Conservation (phyloP, 176 grass and related monocot genomes). For the Dendrocalamus sinicus region DNA sequence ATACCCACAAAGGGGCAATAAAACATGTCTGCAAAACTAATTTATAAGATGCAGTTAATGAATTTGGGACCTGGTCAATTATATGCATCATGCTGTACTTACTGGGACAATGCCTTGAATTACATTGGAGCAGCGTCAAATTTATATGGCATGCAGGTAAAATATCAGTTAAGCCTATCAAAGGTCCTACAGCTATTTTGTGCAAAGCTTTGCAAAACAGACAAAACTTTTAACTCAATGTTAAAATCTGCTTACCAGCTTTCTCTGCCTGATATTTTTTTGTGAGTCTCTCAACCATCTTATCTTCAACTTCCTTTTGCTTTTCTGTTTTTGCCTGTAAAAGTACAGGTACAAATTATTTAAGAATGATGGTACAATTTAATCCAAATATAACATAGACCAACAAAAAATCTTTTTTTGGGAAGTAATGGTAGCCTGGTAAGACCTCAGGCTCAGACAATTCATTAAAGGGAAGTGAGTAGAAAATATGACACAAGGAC, state of each 20-base stretch:
- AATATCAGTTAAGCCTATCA: neutral
- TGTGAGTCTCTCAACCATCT: constrained; percentile 40
- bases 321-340: constrained; percentile 43
- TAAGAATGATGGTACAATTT: neutral
- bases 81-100: neutral
- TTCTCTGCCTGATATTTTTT: constrained; percentile 52
- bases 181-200: constrained; percentile 10
- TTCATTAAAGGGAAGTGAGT: neutral
- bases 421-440: neutral
- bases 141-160: neutral
- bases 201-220: neutral
- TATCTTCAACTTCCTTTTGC: constrained; percentile 40
- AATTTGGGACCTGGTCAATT: neutral
- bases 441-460: neutral
- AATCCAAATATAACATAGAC: neutral
- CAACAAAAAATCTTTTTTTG: neutral
- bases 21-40: neutral
- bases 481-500: neutral
- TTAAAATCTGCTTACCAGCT: constrained; percentile 42
- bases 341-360: neutral
- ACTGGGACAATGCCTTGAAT: neutral
- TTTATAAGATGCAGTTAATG: constrained; percentile 5
- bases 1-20: neutral
- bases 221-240: neutral
- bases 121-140: neutral